Conservation (phyloP, 805 yeast genomes). For the Teunomyces panamensis region DNA sequence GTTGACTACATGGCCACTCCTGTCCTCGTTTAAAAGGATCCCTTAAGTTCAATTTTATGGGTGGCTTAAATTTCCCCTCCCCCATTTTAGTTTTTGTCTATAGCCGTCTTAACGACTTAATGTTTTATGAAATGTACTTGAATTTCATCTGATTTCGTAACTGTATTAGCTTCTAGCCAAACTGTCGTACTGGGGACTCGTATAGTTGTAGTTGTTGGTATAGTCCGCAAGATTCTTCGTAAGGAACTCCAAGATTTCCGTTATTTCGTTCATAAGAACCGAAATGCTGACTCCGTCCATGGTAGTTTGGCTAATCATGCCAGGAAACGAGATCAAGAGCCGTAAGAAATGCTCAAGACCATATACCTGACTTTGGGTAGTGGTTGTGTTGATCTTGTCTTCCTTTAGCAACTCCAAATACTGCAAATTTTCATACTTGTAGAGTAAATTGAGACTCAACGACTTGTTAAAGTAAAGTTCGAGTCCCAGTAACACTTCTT, state of each 20-base stretch:
- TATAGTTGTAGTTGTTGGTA: slow-evolving; percentile 35
- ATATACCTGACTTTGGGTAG: slow-evolving; percentile 34
- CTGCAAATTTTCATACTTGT: slow-evolving; percentile 77
- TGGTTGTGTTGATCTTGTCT: slow-evolving; percentile 28
- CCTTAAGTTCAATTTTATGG: background rate
- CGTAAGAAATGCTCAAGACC: slow-evolving; percentile 84
- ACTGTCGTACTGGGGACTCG: slow-evolving; percentile 39
- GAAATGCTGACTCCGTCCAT: slow-evolving; percentile 76
- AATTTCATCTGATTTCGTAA: background rate
- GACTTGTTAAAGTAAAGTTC: slow-evolving; percentile 70
- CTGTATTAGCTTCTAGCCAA: slow-evolving; percentile 18
- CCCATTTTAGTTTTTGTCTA: background rate
- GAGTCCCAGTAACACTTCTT: slow-evolving; percentile 72
- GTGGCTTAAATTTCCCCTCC: background rate
- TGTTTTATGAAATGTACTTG: slow-evolving; percentile 6
- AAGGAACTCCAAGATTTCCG: slow-evolving; percentile 52
- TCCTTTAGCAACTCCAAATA: slow-evolving; percentile 49
- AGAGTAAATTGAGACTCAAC: slow-evolving; percentile 64
- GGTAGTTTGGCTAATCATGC: slow-evolving; percentile 69
- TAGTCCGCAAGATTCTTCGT: slow-evolving; percentile 38
- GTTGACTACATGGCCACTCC: slow-evolving; percentile 65
- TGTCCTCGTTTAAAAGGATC: slow-evolving; percentile 5
- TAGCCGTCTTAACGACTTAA: slow-evolving; percentile 2
- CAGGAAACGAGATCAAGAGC: slow-evolving; percentile 75
- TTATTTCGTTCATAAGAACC: slow-evolving; percentile 53